Base-by-base conservation (phyloP, 345 rosid species). In the Trapa incisa region DNA sequence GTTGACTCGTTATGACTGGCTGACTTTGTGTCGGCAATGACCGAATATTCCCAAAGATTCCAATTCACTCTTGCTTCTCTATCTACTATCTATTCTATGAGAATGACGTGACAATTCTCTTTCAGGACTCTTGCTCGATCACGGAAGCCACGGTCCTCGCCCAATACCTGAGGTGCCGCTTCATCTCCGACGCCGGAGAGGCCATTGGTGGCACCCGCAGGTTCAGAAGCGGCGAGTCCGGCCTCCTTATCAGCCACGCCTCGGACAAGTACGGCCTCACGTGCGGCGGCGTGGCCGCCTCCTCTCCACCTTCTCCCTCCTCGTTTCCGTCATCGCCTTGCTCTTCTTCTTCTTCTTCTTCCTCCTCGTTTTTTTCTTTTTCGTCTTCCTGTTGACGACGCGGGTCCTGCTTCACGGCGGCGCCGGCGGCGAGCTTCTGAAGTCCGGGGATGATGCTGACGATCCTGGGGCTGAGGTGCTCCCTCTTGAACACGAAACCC, bases 241-340 rank as follows among this genome's bases (percentile, higher is more conserved):
- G 81, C 73, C 83, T 80, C 73, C 54, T 80, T 52, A 87, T 80
- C 52, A 83, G 66, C 92, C 92, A 87, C 9, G 88, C 84, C 38
- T 87, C 92, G n/a, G 92, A 87, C 22, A 87, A 70, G 47, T 87
- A 83, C 4, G 92, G 89, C 66, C 89, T 80, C 37, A 61, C 73
- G 9, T 63, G 63, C 29, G 22, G 72, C 42, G 47, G 57, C 32
- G 29, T 22, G 29, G 29, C 29, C 29, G 29, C 29, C 29, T 22
- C 29, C 29, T 22, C 29, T 22, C 29, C 29, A 22, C 29, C 29
- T 22, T 22, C 29, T 22, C 29, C 29, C 29, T 22, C 29, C 29
- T 22, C 29, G 29, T 22, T 22, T 22, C 29, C 29, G 29, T 22
- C 29, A 22, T 22, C 0, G 29, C 29, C 29, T 22, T 22, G 29